Evolutionary conservation across 2,329 filamentous ascomycete species (phyloP).

Genomic region (Orbilia ellipsospora): DNA sequence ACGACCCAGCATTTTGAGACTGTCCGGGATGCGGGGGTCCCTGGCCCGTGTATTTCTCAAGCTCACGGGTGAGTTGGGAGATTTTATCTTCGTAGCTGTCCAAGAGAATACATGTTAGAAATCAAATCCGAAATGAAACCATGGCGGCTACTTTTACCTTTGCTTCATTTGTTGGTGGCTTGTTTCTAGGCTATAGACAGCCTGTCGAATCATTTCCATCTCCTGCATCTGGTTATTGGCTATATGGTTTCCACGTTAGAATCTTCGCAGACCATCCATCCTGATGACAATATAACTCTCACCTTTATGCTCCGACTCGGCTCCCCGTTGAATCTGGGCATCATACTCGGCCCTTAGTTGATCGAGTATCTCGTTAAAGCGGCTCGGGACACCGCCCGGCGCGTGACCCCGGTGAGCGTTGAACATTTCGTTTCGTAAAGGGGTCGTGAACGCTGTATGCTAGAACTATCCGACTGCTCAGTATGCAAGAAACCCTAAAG

Average conservation of each 20-base stretch:
- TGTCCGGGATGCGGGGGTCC: slow-evolving; percentile 65
- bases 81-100: slow-evolving; percentile 93
- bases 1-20: slow-evolving; percentile 80
- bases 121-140: slow-evolving; percentile 3
- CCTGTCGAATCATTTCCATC: slow-evolving; percentile 92
- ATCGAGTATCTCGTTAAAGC: slow-evolving; percentile 90
- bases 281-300: slow-evolving; percentile 68
- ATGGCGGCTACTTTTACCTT: slow-evolving; percentile 72
- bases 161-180: slow-evolving; percentile 87
- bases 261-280: slow-evolving; percentile 4
- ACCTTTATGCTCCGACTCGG: slow-evolving; percentile 94
- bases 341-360: slow-evolving; percentile 93
- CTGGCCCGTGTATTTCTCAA: slow-evolving; percentile 76
- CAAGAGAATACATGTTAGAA: slow-evolving; percentile 4
- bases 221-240: slow-evolving; percentile 92
- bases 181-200: slow-evolving; percentile 93
- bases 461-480: neutral
- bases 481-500: neutral
- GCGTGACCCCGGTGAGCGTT: slow-evolving; percentile 85
- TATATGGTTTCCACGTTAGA: slow-evolving; percentile 63
- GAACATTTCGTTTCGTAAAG: slow-evolving; percentile 74
- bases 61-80: slow-evolving; percentile 82
- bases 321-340: slow-evolving; percentile 79
- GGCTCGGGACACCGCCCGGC: slow-evolving; percentile 70
- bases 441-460: slow-evolving; percentile 22